phyloP scores from a whole-genome alignment of 768 basidiomycete genomes.

The Russula emetica region DNA sequence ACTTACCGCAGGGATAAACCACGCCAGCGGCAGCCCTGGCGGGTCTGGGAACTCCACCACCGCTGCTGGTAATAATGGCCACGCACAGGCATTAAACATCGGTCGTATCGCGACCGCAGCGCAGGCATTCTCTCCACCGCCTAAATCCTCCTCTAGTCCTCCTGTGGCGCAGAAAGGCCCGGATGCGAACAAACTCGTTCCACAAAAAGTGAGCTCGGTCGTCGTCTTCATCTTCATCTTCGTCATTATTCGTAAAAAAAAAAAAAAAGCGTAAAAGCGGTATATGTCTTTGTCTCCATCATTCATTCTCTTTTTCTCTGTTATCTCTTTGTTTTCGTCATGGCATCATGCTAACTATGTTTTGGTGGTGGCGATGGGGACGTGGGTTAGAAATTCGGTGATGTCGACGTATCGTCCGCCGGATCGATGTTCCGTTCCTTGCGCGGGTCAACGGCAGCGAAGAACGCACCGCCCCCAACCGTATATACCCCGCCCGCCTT shows the following conservation, averaged over 20 bases:
- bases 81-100: not conserved
- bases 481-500: constrained; percentile 40
- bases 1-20: constrained; percentile 13
- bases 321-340: no score
- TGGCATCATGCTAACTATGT: no score
- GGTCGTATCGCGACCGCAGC: constrained; percentile 20
- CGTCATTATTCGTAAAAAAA: no score
- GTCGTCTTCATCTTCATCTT: no score
- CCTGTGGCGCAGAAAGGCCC: not conserved
- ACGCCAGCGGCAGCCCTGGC: not conserved
- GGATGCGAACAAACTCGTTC: not conserved
- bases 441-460: constrained; percentile 41
- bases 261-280: no score
- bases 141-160: not conserved
- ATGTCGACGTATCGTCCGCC: constrained; percentile 51
- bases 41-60: not conserved
- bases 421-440: constrained; percentile 47
- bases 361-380: no score
- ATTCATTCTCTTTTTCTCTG: not conserved
- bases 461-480: constrained; percentile 38
- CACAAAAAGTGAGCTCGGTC: constrained; percentile 20
- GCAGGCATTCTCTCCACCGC: constrained; percentile 7
- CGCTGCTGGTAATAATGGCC: not conserved
- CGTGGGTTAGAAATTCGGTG: constrained; percentile 50
- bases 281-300: not conserved